Percentiles rank a stretch among this genome's conserved stretches.
These are phyloP conservation scores for Plasmodium blacklocki DNA, from an alignment of 169 alveolate genomes.

Conservation along the genomic window DNA sequence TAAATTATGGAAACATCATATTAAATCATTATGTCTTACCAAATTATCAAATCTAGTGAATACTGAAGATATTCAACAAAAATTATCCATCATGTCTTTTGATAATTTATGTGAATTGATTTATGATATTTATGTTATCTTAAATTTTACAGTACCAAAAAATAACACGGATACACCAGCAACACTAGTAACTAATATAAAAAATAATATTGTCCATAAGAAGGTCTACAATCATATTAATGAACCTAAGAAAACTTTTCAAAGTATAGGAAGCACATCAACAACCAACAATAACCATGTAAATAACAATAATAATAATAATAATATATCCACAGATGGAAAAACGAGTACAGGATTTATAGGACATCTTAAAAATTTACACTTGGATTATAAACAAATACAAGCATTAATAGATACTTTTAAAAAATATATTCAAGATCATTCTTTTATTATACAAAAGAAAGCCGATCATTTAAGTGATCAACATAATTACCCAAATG, in stretches of 20 bases:
- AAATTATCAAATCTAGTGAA: constrained; percentile 58
- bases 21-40: constrained; percentile 77
- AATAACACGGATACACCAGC: background rate
- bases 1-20: constrained; percentile 74
- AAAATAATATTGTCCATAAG: background rate
- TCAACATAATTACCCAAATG: background rate
- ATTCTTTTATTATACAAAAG: constrained; percentile 18
- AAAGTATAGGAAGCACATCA: background rate
- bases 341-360: constrained; percentile 49
- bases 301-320: constrained; percentile 1
- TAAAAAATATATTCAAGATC: constrained; percentile 44
- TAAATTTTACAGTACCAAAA: constrained; percentile 44
- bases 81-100: constrained; percentile 45
- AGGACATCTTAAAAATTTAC: constrained; percentile 41
- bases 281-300: background rate
- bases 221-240: background rate
- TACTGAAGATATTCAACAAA: constrained; percentile 25
- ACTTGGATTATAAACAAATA: constrained; percentile 38
- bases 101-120: constrained; percentile 60
- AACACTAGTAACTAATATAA: background rate
- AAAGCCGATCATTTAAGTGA: background rate
- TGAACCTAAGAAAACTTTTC: background rate
- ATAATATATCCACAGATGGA: constrained; percentile 6
- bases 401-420: constrained; percentile 28
- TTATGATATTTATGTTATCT: constrained; percentile 42